phyloP scores from a whole-genome alignment of 345 rosid species.

The Ailanthus altissimus region DNA sequence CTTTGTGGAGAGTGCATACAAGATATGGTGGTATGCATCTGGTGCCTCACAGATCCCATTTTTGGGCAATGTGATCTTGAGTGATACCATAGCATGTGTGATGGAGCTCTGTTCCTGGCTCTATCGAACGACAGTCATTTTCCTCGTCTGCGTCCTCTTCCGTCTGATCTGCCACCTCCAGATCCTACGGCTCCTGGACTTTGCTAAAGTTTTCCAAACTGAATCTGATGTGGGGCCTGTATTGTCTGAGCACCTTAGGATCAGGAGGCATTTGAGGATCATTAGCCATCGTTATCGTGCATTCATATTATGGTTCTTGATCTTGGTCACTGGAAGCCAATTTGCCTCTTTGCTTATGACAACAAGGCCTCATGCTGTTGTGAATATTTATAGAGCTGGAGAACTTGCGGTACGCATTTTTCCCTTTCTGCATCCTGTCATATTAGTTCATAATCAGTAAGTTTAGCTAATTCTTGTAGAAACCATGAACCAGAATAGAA shows the following conservation, averaged over 20 bases:
- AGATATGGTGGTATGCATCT: conserved; percentile 98
- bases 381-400: conserved; percentile 69
- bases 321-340: conserved; percentile 83
- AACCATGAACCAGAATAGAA: too few relatives aligned
- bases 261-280: conserved; percentile 79
- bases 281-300: conserved; percentile 80
- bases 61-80: conserved; percentile 69
- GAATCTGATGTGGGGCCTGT: conserved; percentile 78
- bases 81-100: conserved; percentile 74
- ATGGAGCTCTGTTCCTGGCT: conserved; percentile 93
- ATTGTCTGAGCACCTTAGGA: conserved; percentile 81
- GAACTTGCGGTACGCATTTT: conserved; percentile 73
- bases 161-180: conserved; percentile 88
- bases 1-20: conserved; percentile 70
- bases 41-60: conserved; percentile 92
- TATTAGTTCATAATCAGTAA: not conserved
- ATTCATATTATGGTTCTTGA: conserved; percentile 61
- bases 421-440: not conserved
- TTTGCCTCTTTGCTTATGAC: conserved; percentile 81
- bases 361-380: conserved; percentile 52
- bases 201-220: conserved; percentile 62
- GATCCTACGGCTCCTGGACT: conserved; percentile 88
- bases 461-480: too few relatives aligned
- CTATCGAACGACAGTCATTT: conserved; percentile 76
- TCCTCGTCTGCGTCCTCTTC: conserved; percentile 84